These are phyloP conservation scores for Ricinus communis DNA, from an alignment of 345 rosid genomes.

Conservation along the genomic window DNA sequence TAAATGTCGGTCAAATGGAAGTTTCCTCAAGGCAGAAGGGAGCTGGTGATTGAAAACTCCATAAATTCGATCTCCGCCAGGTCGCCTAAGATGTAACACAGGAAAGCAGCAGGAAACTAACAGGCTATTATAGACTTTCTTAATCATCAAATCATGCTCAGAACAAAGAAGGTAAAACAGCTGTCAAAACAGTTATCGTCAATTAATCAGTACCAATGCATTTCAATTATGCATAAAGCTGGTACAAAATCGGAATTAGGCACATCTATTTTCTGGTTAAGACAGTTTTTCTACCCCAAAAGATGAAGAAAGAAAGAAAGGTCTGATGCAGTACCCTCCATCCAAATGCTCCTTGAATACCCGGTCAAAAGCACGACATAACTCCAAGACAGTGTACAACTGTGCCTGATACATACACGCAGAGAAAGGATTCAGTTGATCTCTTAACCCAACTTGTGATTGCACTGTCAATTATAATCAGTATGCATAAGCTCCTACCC, in stretches of 20 bases:
- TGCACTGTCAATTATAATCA: background rate
- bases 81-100: constrained; percentile 24
- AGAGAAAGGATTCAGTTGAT: background rate
- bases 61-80: constrained; percentile 45
- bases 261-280: background rate
- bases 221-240: no score
- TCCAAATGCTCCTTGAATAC: constrained; percentile 44
- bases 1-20: constrained; percentile 43
- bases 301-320: no score
- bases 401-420: constrained; percentile 29
- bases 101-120: background rate
- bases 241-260: no score
- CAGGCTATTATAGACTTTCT: no score
- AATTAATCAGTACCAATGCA: no score
- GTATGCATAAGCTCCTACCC: constrained; percentile 49
- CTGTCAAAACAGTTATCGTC: no score
- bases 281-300: background rate
- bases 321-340: constrained; percentile 48
- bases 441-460: background rate
- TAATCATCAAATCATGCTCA: no score
- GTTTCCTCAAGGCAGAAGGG: constrained; percentile 45
- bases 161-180: no score
- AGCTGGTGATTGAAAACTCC: constrained; percentile 47
- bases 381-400: constrained; percentile 39
- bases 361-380: constrained; percentile 41